Evolutionary conservation across 345 rosid species (phyloP).

Genomic region (Heritiera fomes): DNA sequence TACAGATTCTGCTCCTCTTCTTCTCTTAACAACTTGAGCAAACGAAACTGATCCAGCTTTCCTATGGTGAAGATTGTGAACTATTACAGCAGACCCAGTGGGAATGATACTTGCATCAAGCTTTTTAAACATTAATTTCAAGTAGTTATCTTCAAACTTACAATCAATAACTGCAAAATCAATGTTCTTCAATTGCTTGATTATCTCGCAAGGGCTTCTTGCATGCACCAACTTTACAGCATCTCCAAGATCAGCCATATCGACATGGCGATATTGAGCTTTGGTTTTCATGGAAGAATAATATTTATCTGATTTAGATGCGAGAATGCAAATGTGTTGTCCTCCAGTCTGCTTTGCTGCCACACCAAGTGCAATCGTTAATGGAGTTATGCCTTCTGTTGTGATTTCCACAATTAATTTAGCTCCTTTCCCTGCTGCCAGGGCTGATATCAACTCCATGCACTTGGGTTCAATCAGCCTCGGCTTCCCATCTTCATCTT

Average conservation of each 20-base stretch:
- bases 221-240: neutral
- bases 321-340: slow-evolving; percentile 13
- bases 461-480: slow-evolving; percentile 1
- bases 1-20: neutral
- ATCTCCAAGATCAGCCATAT: neutral
- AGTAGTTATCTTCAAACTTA: neutral
- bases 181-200: neutral
- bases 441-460: slow-evolving; percentile 21
- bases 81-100: neutral
- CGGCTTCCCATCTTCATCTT: neutral
- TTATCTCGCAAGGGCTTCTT: neutral
- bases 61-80: neutral
- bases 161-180: slow-evolving; percentile 17
- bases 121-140: neutral
- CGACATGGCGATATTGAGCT: neutral
- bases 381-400: slow-evolving; percentile 18
- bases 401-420: slow-evolving; percentile 13
- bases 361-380: slow-evolving; percentile 13
- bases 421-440: slow-evolving; percentile 18
- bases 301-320: neutral
- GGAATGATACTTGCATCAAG: neutral
- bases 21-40: neutral
- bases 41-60: neutral
- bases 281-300: neutral
- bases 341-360: slow-evolving; percentile 21